phyloP scores from a whole-genome alignment of 1,139 yeast species.

The Pneumocystis jirovecii region DNA sequence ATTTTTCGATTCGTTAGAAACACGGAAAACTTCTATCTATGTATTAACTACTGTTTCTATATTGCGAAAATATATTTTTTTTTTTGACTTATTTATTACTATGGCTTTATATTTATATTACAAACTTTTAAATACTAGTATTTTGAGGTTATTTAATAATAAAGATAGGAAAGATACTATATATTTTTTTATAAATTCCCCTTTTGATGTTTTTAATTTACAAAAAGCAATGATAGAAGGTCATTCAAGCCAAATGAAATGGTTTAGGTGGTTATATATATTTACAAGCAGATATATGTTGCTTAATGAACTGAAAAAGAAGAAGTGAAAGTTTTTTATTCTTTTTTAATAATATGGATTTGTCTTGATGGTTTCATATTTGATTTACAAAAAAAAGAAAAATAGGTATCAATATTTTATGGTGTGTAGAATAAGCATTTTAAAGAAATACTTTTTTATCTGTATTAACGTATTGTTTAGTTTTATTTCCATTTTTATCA shows the following conservation, averaged over 20 bases:
- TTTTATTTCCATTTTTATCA: too few relatives aligned
- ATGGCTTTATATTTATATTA: slow-evolving; percentile 1
- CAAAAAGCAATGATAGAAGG: not conserved
- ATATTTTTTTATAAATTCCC: not conserved
- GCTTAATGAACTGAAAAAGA: not conserved
- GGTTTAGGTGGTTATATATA: not conserved
- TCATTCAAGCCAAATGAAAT: not conserved
- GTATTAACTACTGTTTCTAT: slow-evolving; percentile 26
- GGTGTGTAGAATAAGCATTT: too few relatives aligned
- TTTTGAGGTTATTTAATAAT: not conserved
- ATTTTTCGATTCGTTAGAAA: slow-evolving; percentile 14
- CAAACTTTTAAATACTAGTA: not conserved
- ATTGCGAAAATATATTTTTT: slow-evolving; percentile 25
- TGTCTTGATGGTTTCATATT: not conserved
- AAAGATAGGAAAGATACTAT: not conserved
- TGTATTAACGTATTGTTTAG: not conserved
- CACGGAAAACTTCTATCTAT: slow-evolving; percentile 16
- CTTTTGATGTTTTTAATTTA: not conserved
- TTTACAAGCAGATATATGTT: not conserved
- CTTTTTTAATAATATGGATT: not conserved
- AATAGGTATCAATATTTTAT: too few relatives aligned
- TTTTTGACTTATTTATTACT: slow-evolving; percentile 18
- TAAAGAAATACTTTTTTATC: not conserved
- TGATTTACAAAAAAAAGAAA: not conserved
- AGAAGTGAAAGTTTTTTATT: not conserved